phyloP scores from a whole-genome alignment of 345 rosid species.

The Nephelium lappaceum region DNA sequence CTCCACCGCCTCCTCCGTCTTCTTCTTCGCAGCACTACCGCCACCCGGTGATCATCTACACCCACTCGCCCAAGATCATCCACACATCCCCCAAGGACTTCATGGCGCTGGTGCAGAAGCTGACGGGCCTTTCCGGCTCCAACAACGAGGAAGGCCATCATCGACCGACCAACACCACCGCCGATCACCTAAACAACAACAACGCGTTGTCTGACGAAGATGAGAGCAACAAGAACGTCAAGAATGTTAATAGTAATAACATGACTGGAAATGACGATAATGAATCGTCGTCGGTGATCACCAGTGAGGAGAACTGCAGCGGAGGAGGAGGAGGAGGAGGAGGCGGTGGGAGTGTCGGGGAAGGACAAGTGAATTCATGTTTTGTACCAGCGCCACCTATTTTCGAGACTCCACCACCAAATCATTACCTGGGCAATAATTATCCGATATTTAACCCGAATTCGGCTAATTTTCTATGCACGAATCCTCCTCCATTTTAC shows the following conservation, averaged over 20 bases:
- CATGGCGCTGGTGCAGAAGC: constrained; percentile 90
- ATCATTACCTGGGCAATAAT: constrained; percentile 41
- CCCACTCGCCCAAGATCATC: constrained; percentile 87
- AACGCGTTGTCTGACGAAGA: background rate
- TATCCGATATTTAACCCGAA: constrained; percentile 50
- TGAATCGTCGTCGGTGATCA: constrained; percentile 72
- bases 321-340: background rate
- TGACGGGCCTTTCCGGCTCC: constrained; percentile 65
- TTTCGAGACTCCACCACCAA: constrained; percentile 29
- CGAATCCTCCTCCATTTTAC: constrained; percentile 49
- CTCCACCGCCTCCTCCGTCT: constrained; percentile 37
- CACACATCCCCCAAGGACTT: constrained; percentile 86
- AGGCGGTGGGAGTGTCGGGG: constrained; percentile 33
- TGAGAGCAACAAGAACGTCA: constrained; percentile 17
- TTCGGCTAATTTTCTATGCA: constrained; percentile 46
- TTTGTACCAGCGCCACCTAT: constrained; percentile 39
- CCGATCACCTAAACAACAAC: constrained; percentile 12
- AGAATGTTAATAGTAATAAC: background rate
- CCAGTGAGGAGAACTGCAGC: constrained; percentile 50
- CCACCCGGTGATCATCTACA: constrained; percentile 93
- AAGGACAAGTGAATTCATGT: constrained; percentile 58
- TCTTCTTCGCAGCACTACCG: constrained; percentile 41
- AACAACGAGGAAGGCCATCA: background rate
- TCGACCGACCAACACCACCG: background rate
- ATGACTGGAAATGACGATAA: constrained; percentile 43